phyloP scores from a whole-genome alignment of 1,284 basidiomycete genomes.

The Ustilago loliicola region DNA sequence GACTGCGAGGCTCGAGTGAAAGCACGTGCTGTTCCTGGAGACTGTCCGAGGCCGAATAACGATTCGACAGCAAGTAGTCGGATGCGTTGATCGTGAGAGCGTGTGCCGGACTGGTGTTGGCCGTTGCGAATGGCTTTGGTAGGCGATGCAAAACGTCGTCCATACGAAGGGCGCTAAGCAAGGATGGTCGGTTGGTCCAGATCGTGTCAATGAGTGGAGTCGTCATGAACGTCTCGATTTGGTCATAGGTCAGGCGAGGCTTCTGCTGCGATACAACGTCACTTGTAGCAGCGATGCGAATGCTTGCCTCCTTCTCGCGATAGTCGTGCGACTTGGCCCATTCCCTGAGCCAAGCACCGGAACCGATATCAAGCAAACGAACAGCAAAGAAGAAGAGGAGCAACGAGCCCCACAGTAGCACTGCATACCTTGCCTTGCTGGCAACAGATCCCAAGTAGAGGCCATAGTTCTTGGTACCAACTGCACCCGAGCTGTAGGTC shows the following conservation, averaged over 20 bases:
- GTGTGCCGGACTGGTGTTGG: not conserved
- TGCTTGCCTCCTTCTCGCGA: slow-evolving; percentile 15
- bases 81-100: not conserved
- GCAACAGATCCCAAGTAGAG: slow-evolving; percentile 63
- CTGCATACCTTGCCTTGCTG: slow-evolving; percentile 30
- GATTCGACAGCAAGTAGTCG: not conserved
- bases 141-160: slow-evolving; percentile 27
- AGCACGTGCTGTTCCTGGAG: slow-evolving; percentile 27
- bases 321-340: slow-evolving; percentile 67
- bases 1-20: slow-evolving; percentile 8
- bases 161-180: slow-evolving; percentile 22
- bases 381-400: slow-evolving; percentile 58
- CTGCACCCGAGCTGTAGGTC: slow-evolving; percentile 61
- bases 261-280: slow-evolving; percentile 7
- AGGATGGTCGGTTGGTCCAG: slow-evolving; percentile 32
- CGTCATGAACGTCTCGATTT: slow-evolving; percentile 42
- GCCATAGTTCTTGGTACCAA: slow-evolving; percentile 61
- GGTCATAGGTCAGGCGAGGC: slow-evolving; percentile 20
- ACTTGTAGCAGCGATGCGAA: slow-evolving; percentile 11
- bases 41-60: slow-evolving; percentile 6
- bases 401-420: slow-evolving; percentile 58
- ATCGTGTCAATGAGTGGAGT: slow-evolving; percentile 42
- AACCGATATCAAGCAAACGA: slow-evolving; percentile 59
- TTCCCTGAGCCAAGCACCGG: slow-evolving; percentile 65
- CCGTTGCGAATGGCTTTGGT: slow-evolving; percentile 14